Evolutionary conservation across 352 stramenopile species (phyloP), one percentile per base, ranked within the genome.

Genomic region (Phytophthora pseudosyringae): DNA sequence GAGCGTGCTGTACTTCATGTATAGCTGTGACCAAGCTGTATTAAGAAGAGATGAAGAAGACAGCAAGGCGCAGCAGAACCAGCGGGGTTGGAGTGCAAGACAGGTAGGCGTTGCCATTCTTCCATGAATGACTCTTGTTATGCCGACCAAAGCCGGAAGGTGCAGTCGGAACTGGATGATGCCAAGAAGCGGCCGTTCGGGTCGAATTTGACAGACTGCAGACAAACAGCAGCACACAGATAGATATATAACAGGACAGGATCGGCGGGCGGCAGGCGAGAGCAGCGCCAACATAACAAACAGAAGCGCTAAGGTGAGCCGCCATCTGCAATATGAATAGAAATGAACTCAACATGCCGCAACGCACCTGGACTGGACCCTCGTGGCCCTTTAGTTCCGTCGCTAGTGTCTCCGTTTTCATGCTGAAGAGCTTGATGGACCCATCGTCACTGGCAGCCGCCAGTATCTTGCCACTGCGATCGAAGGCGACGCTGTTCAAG

Each of bases 131-230:
- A 46, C 15, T 67, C 36, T 65, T 68, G 35, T 57, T 73, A 83
- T 51, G 66, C 80, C 11, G 83, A 90, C 92, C 92, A 98, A 38
- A 98, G 78, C 15, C 88, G 82, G 59, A 98, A 98, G 16, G 94
- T 98, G 75, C 89, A 96, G 73, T 98, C 94, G 18, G 91, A 97
- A 69, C 88, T 93, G 12, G 91, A 94, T 18, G 89, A 97, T 26
- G 96, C 86, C 29, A 98, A 78, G 76, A 93, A 97, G 25, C 86
- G 84, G 35, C 92, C 90, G 18, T 81, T 91, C 0, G 91, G 85
- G 46, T 97, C 91, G 59, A 97, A 98, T 63, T 86, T 89, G 64
- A 97, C 93, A 50, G 80, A 88, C 87, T 96, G 57, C 50, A 66
- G 41, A 60, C 47, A 29, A 66, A 32, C 32, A 70, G 43, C 70